Base-by-base conservation (phyloP, 2,329 filamentous ascomycete species). In the Leptographium flavum region DNA sequence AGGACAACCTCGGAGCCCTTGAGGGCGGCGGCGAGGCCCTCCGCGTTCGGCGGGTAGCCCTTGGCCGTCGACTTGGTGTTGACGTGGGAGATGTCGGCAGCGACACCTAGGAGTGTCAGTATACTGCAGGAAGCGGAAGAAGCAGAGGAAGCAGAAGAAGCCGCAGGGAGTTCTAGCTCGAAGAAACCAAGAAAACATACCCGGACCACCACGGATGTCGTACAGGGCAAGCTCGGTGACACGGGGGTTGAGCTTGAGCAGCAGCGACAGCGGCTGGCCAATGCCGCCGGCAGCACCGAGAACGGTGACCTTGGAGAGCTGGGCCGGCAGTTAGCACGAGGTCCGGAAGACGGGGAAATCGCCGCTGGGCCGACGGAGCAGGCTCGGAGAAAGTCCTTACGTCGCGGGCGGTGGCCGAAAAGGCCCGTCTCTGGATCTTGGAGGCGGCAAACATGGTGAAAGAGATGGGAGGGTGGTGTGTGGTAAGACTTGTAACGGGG, bases 201-300 rank as follows among this genome's bases (percentile, higher is more conserved):
- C 88, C 64, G 90, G 90, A 60, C 76, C 90, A 61, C 87, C 83
- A 61, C 85, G 83, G 72, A 98, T 94, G 71, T 98, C 92, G 74
- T 96, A 98, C 61, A 98, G 85, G 54, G 90, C 85, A 60, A 98
- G 85, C 67, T 95, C 81, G 60, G 78, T 83, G 58, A 96, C 90
- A 62, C 85, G 79, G 58, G 88, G 87, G 82, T 95, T 96, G 65
- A 95, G 81, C 87, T 98, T 98, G 68, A 98, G 79, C 63, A 98
- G 82, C 56, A 98, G 83, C 49, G 92, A 98, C 60, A 98, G 75
- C 61, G 92, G 92, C 69, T 98, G 92, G 67, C 92, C 92, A 72
- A 98, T 98, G 69, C 92, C 92, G 72, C 92, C 92, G 61, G 83
- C 83, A 57, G 92, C 92, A 74, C 92, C 92, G 66, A 96, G 85